phyloP scores from a whole-genome alignment of 805 yeast genomes.

The Starmera dryadoides region DNA sequence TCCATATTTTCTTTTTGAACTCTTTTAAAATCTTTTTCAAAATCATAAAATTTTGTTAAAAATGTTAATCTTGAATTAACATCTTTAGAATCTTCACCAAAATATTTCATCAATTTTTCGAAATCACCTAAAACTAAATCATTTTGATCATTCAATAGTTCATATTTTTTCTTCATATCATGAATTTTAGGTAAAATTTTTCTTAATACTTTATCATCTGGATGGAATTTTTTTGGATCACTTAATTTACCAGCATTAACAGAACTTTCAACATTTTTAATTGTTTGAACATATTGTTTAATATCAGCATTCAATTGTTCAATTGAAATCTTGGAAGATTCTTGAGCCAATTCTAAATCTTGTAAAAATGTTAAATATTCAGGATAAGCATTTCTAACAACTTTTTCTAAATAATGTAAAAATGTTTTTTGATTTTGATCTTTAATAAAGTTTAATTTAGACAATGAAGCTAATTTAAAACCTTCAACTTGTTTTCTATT shows the following conservation, averaged over 20 bases:
- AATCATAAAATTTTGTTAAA: constrained; percentile 73
- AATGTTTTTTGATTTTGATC: constrained; percentile 84
- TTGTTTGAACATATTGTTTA: constrained; percentile 46
- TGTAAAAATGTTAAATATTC: constrained; percentile 43
- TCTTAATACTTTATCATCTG: constrained; percentile 63
- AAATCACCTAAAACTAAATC: constrained; percentile 58
- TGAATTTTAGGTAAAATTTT: constrained; percentile 62
- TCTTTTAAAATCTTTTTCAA: constrained; percentile 69
- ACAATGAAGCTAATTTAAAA: constrained; percentile 83
- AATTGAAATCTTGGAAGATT: constrained; percentile 67
- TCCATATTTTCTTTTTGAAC: constrained; percentile 75
- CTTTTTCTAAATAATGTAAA: constrained; percentile 84
- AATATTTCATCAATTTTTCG: constrained; percentile 65
- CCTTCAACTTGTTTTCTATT: constrained; percentile 95
- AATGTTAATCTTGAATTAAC: constrained; percentile 58
- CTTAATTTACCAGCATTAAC: constrained; percentile 80
- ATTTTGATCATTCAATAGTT: constrained; percentile 56
- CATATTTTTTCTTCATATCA: constrained; percentile 66
- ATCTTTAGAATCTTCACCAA: constrained; percentile 86
- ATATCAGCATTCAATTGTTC: constrained; percentile 80
- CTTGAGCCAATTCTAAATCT: constrained; percentile 30
- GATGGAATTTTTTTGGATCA: constrained; percentile 73
- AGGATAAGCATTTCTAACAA: constrained; percentile 80
- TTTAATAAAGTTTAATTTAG: constrained; percentile 82
- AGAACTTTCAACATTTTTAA: constrained; percentile 67